Evolutionary conservation across 2,329 filamentous ascomycete genomes (phyloP).

Genomic region (Neofusicoccum laricinum): DNA sequence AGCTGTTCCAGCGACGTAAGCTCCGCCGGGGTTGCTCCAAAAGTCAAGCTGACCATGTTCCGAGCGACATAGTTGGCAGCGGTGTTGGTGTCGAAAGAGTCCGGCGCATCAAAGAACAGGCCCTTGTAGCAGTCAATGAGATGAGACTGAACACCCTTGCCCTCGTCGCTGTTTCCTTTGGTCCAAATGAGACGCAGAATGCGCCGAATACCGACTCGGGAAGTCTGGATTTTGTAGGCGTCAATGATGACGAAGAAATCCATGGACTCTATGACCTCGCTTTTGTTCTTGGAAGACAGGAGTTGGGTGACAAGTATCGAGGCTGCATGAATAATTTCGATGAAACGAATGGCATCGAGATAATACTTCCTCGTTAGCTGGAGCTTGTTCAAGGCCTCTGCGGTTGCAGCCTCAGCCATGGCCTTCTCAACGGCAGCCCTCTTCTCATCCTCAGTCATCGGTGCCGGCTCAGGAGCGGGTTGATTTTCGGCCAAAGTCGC

Average conservation of each 20-base stretch:
- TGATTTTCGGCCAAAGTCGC: constrained; percentile 70
- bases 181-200: constrained; percentile 99
- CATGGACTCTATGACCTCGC: constrained; percentile 97
- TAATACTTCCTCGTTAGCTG: constrained; percentile 89
- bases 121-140: constrained; percentile 95
- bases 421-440: constrained; percentile 72
- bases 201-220: constrained; percentile 84
- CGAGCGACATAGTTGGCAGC: constrained; percentile 92
- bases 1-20: constrained; percentile 93
- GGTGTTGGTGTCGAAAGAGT: constrained; percentile 81
- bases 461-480: constrained; percentile 58
- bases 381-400: constrained; percentile 82
- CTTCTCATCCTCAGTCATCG: constrained; percentile 78
- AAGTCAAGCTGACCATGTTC: constrained; percentile 99
- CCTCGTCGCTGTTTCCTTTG: constrained; percentile 98
- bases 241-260: constrained; percentile 96
- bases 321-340: constrained; percentile 82
- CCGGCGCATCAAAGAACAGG: constrained; percentile 93
- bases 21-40: constrained; percentile 90
- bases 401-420: constrained; percentile 81
- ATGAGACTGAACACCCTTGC: constrained; percentile 95
- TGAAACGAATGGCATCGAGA: constrained; percentile 88
- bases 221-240: constrained; percentile 92
- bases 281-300: constrained; percentile 93
- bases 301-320: constrained; percentile 81